Percentiles rank a stretch among this genome's conserved stretches.
Evolutionary conservation across 177 flowering plant genomes (phyloP).

Genomic region (Vitis hybrid): DNA sequence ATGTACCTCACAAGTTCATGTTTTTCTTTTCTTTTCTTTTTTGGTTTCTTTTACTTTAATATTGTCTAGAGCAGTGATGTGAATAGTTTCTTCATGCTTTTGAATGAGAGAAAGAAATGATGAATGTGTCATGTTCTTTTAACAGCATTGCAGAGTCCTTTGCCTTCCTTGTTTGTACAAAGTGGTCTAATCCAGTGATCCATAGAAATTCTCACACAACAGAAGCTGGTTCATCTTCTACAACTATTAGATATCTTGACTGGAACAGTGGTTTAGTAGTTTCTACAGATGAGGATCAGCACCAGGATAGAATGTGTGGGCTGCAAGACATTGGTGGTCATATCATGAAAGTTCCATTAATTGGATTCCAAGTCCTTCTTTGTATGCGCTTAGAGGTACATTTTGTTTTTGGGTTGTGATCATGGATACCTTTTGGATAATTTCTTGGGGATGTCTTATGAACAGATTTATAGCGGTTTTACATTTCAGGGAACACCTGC

Average conservation of each 20-base stretch:
- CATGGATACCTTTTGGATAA: not conserved
- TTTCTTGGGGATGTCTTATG: conserved; percentile 3
- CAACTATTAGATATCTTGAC: conserved; percentile 48
- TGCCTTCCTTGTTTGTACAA: conserved; percentile 77
- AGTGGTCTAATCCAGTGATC: conserved; percentile 70
- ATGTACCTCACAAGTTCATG: conserved; percentile 1
- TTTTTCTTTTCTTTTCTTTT: not conserved
- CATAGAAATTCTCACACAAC: conserved; percentile 41
- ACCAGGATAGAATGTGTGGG: conserved; percentile 44
- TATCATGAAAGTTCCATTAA: conserved; percentile 63
- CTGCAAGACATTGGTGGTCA: conserved; percentile 71
- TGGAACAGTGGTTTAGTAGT: conserved; percentile 62
- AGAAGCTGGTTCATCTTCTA: conserved; percentile 49
- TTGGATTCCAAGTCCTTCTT: conserved; percentile 58
- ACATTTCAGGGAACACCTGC: conserved; percentile 55
- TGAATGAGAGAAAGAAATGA: not conserved
- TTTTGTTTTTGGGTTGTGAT: not conserved
- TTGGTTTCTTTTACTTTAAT: not conserved
- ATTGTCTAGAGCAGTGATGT: too few species aligned
- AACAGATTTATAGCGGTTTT: conserved; percentile 12
- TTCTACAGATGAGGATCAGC: conserved; percentile 44
- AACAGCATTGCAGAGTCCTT: conserved; percentile 74
- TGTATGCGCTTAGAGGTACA: conserved; percentile 70
- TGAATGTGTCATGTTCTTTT: not conserved
- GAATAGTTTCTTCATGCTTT: not conserved